Percentiles rank a stretch among this genome's conserved stretches.
phyloP scores from a whole-genome alignment of 2,329 filamentous ascomycete genomes.

The Penicillium glabrum region DNA sequence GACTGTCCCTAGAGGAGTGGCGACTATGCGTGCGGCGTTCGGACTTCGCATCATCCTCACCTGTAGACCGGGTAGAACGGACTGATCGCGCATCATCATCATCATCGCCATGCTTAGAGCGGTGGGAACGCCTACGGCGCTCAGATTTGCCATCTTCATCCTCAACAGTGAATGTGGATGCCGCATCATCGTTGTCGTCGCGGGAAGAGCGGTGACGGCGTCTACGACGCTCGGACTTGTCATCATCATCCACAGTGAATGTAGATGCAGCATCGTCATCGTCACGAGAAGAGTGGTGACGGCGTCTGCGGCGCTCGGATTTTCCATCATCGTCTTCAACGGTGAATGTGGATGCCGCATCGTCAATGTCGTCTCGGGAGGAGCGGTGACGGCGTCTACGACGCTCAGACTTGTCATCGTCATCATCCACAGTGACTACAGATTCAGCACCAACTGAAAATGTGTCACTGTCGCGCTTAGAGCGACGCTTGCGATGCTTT shows the following conservation, averaged over 20 bases:
- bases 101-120: neutral
- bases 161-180: neutral
- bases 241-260: slow-evolving; percentile 6
- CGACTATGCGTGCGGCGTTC: slow-evolving; percentile 26
- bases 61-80: neutral
- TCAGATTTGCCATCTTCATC: neutral
- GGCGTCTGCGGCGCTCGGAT: neutral
- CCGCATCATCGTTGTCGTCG: slow-evolving; percentile 1
- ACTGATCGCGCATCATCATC: neutral
- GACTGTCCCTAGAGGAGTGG: slow-evolving; percentile 24
- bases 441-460: slow-evolving; percentile 17
- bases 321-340: slow-evolving; percentile 15
- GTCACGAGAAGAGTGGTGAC: slow-evolving; percentile 1
- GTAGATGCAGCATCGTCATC: neutral
- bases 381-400: slow-evolving; percentile 13
- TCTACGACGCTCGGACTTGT: slow-evolving; percentile 1
- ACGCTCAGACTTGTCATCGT: slow-evolving; percentile 26
- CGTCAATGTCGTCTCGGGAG: slow-evolving; percentile 3
- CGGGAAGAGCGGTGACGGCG: slow-evolving; percentile 1
- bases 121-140: neutral
- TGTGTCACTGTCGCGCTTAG: slow-evolving; percentile 20
- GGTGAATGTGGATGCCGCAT: neutral
- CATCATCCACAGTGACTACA: slow-evolving; percentile 15
- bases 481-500: neutral
- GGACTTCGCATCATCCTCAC: slow-evolving; percentile 5